Percentiles rank a stretch among this genome's conserved stretches.
Evolutionary conservation across 257 asterid species (phyloP).

Genomic region (Misopates orontium): DNA sequence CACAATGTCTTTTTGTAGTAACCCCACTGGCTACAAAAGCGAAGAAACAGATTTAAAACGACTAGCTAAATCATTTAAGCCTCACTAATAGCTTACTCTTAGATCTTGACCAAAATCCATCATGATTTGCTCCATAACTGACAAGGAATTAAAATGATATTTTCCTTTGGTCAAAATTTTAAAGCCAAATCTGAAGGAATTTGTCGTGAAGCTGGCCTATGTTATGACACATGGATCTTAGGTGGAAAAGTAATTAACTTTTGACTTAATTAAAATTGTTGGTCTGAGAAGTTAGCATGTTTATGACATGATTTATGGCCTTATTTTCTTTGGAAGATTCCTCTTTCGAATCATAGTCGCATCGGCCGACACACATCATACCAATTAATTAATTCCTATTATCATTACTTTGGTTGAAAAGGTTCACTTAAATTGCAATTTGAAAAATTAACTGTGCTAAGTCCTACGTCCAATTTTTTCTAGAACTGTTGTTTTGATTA

Average conservation of each 20-base stretch:
- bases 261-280: conserved; percentile 34
- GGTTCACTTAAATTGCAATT: conserved; percentile 1
- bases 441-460: background rate
- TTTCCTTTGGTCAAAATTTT: background rate
- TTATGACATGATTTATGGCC: conserved; percentile 23
- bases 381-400: conserved; percentile 16
- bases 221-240: conserved; percentile 10
- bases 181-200: conserved; percentile 26
- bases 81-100: too few relatives aligned
- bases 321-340: conserved; percentile 32
- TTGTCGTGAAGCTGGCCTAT: background rate
- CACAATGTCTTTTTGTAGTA: too few relatives aligned
- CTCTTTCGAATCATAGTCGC: conserved; percentile 27
- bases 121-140: background rate
- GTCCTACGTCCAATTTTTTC: background rate
- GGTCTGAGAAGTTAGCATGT: conserved; percentile 28
- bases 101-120: too few relatives aligned
- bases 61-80: too few relatives aligned
- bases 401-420: background rate
- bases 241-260: conserved; percentile 41
- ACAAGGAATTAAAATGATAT: background rate
- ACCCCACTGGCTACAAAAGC: too few relatives aligned
- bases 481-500: background rate
- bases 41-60: too few relatives aligned
- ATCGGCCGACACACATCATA: conserved; percentile 28